Percentiles rank a stretch among this genome's conserved stretches.
Conservation (phyloP, 1,139 yeast genomes). For the Suhomyces bokatorum region DNA sequence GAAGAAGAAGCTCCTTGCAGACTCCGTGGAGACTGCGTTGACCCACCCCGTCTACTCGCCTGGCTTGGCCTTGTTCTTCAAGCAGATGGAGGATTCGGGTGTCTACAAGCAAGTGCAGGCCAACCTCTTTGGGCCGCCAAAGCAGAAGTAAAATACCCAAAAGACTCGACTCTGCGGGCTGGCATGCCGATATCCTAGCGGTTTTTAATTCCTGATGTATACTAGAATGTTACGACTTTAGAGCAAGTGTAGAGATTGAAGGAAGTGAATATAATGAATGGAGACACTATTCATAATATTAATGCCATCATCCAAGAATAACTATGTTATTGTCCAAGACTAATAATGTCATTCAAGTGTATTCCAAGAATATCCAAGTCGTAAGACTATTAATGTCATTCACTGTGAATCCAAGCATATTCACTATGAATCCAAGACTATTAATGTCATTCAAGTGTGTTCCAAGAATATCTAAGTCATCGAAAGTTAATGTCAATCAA, state of each 20-base stretch:
- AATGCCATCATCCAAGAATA: too few species aligned
- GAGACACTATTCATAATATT: too few species aligned
- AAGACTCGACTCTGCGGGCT: not conserved
- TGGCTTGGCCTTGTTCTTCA: slow-evolving; percentile 33
- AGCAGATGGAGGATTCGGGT: slow-evolving; percentile 37
- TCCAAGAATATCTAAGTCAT: too few species aligned
- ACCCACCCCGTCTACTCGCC: slow-evolving; percentile 36
- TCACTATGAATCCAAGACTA: too few species aligned
- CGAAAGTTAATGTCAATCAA: too few species aligned
- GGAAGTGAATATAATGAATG: too few species aligned
- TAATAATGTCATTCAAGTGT: too few species aligned
- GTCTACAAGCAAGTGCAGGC: slow-evolving; percentile 33
- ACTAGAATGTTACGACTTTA: slow-evolving; percentile 3
- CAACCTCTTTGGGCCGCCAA: slow-evolving; percentile 33
- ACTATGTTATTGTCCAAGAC: too few species aligned
- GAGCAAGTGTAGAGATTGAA: not conserved
- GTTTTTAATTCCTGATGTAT: slow-evolving; percentile 7
- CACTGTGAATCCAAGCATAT: too few species aligned
- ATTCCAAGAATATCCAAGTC: too few species aligned
- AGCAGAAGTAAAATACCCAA: not conserved
- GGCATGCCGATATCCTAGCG: slow-evolving; percentile 3
- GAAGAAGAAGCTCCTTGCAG: slow-evolving; percentile 24
- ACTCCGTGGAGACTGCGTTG: slow-evolving; percentile 28
- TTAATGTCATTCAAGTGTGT: too few species aligned
- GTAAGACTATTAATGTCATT: too few species aligned